Conservation (phyloP, 768 basidiomycete genomes). For the Lactarius evosmus region DNA sequence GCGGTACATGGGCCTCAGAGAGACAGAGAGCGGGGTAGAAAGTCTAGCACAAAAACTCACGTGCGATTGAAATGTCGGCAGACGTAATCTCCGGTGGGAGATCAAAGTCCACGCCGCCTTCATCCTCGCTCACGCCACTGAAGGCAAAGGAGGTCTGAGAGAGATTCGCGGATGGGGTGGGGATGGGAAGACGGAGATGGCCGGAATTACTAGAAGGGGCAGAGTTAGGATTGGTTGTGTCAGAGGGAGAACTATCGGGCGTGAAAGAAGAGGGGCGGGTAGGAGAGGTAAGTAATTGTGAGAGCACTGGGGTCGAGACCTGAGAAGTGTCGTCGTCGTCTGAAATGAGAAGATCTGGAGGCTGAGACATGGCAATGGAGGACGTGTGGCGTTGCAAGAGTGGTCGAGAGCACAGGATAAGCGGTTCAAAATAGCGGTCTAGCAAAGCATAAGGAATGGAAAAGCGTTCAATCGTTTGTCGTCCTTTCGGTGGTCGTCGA, state of each 20-base stretch:
- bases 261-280: neutral
- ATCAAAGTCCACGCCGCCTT: constrained; percentile 23
- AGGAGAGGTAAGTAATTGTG: constrained; percentile 13
- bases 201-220: constrained; percentile 4
- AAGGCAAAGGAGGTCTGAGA: constrained; percentile 29
- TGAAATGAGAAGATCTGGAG: constrained; percentile 12
- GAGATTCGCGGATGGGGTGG: constrained; percentile 27
- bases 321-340: constrained; percentile 27
- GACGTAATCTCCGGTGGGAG: constrained; percentile 34
- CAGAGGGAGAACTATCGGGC: constrained; percentile 4
- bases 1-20: constrained; percentile 4
- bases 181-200: constrained; percentile 29
- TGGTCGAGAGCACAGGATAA: constrained; percentile 9
- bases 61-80: constrained; percentile 36
- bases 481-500: constrained; percentile 15
- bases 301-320: constrained; percentile 25
- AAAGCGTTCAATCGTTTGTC: constrained; percentile 5
- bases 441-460: constrained; percentile 16
- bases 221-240: neutral
- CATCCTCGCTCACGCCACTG: constrained; percentile 22
- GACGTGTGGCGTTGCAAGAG: constrained; percentile 11
- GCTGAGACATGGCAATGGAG: constrained; percentile 15
- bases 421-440: constrained; percentile 6
- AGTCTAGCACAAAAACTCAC: constrained; percentile 31
- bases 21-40: constrained; percentile 4